These are phyloP conservation scores for Caulochytrium protostelioides DNA, from an alignment of 371 early-diverging fungal species.

Conservation along the genomic window DNA sequence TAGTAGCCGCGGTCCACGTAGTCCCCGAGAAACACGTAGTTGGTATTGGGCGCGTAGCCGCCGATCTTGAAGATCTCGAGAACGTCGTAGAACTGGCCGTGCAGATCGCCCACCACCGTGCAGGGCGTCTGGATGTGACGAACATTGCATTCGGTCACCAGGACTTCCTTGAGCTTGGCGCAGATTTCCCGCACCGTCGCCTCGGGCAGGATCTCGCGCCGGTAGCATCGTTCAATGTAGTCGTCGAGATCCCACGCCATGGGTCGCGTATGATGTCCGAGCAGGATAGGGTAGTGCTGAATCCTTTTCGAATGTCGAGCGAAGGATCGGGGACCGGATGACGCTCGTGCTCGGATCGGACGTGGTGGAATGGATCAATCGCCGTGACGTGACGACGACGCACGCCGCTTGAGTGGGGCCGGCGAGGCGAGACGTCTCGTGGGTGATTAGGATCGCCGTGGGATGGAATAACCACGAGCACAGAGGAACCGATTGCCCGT, in stretches of 20 bases:
- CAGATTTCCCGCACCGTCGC: constrained; percentile 68
- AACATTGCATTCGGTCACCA: constrained; percentile 79
- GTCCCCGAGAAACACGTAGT: constrained; percentile 91
- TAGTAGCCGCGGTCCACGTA: constrained; percentile 93
- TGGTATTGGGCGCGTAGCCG: constrained; percentile 73
- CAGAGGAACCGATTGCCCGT: too few species aligned
- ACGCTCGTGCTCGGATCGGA: too few species aligned
- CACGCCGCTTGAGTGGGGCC: too few species aligned
- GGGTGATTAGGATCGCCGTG: too few species aligned
- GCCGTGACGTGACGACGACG: too few species aligned
- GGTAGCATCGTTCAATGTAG: constrained; percentile 32
- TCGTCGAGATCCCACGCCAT: constrained; percentile 16
- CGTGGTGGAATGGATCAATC: too few species aligned
- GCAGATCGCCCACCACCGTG: constrained; percentile 63
- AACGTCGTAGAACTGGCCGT: constrained; percentile 87
- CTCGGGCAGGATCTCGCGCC: constrained; percentile 63
- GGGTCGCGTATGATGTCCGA: too few species aligned
- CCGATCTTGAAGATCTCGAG: constrained; percentile 87
- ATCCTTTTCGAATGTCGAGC: too few species aligned
- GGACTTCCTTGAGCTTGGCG: constrained; percentile 59
- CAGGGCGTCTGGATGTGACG: constrained; percentile 66
- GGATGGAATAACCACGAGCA: too few species aligned
- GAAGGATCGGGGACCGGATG: too few species aligned
- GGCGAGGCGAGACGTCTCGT: too few species aligned
- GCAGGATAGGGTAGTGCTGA: too few species aligned